Base-by-base conservation (phyloP, 768 basidiomycete genomes). In the Auriscalpium microsporum region DNA sequence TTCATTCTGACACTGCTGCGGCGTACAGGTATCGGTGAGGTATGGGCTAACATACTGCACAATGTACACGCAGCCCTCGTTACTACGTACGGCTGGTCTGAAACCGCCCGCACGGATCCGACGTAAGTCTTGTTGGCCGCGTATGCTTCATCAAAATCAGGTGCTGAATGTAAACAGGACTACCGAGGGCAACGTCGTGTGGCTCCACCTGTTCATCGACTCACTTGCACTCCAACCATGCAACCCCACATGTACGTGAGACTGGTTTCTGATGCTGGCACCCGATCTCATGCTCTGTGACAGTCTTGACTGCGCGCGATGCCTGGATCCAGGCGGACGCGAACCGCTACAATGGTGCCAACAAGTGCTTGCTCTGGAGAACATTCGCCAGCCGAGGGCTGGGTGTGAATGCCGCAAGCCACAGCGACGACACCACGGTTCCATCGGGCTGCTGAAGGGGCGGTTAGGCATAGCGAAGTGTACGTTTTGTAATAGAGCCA, bases 271-370 rank as follows among this genome's bases (percentile, higher is more conserved):
- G 17, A 13, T 19, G n/a, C 28, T 45, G 13, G 50, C 21, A 19
- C 14, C 10, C 7, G 28, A 17, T 58, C 23, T 16, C 34, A 35
- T 17, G 16, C 45, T 11, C 2, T 28, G 28, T 7, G 17, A 13
- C 52, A 75, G 78, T 79, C 62, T 58, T 73, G 23, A 56, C 69
- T 33, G 78, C 76, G 5, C 77, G 78, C 38, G 73, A 78, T 61
- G 77, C 77, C 3, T 76, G 74, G 74, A 72, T 80, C 48, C 75
- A 78, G 61, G 79, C 80, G 10, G 80, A 81, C 61, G 62, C 62
- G 45, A 77, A 78, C 64, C 69, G 75, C 8, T 80, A 71, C 64
- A 62, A 53, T 5, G 78, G 78, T 44, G 69, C 67, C 10, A 75
- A 80, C 62, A 73, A 62, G 48, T 80, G 79, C 58, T 65, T 65